Base-by-base conservation (phyloP, 441 rosid species). In the Syzygium malaccense region DNA sequence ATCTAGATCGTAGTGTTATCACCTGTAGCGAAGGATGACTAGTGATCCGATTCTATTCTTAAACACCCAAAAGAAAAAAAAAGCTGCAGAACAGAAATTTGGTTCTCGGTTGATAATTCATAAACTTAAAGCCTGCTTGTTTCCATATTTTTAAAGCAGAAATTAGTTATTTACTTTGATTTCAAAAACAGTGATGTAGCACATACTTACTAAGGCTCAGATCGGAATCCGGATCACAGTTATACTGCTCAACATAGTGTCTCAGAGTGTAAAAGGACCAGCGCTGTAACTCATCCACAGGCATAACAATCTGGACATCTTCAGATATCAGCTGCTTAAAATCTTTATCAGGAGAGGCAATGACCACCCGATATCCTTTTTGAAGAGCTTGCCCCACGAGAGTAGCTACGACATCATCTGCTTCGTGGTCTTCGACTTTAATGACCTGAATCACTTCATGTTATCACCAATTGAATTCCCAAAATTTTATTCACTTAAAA, bases 311-410 rank as follows among this genome's bases (percentile, higher is more conserved):
- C 87, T 96, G 99, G 90, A 97, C 97, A 91, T 97, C 94, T 85
- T 95, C 98, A 89, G 98, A 96, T 80, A 97, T 93, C 92, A 97
- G 90, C 93, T 97, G 99, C 95, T 96, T 97, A 89, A 97, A 97
- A 92, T 96, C 99, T 94, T 97, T 97, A 90, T 97, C 99, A 4
- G 98, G 99, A 84, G 99, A 97, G 87, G 99, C 99, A 92, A 96
- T 90, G 89, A 96, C 98, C 32, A 91, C 98, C 1, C 88, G 91
- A 87, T 93, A 91, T 75, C 98, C 96, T 92, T 92, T 94, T 90
- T 90, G 92, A 71, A 96, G 88, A 87, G 93, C 99, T 92, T 96
- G 99, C 85, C 88, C 94, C 30, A 90, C 92, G 15, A 97, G 93
- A 14, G 98, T 96, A 66, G 98, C 99, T 66, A 97, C 95, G 33